These are phyloP conservation scores for Stagonosporopsis vannaccii DNA, from an alignment of 2,329 filamentous ascomycete species.

Conservation along the genomic window DNA sequence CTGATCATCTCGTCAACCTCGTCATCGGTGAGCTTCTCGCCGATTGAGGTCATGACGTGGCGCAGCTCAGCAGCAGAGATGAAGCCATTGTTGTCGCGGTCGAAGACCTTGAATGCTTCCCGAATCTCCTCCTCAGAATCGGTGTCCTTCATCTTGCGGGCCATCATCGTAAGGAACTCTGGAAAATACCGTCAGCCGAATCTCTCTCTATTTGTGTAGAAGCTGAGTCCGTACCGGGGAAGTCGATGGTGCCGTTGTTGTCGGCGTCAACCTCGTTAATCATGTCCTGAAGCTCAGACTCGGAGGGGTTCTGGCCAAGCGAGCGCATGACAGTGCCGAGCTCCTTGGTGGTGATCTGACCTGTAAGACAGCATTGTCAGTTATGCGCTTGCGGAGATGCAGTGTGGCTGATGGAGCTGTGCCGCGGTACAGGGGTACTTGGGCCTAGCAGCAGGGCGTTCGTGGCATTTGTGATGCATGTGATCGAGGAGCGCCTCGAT, in stretches of 20 bases:
- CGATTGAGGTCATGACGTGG: slow-evolving; percentile 69
- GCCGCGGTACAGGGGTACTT: not conserved
- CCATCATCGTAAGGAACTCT: slow-evolving; percentile 74
- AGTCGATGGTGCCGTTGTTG: slow-evolving; percentile 71
- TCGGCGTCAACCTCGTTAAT: slow-evolving; percentile 72
- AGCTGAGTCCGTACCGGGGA: slow-evolving; percentile 58
- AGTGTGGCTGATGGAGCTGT: slow-evolving; percentile 14
- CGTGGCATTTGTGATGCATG: slow-evolving; percentile 12
- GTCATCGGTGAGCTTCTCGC: slow-evolving; percentile 68
- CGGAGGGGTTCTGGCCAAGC: slow-evolving; percentile 68
- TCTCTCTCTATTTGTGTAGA: not conserved
- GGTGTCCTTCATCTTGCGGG: slow-evolving; percentile 66
- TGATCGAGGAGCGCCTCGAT: slow-evolving; percentile 1
- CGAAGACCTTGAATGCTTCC: slow-evolving; percentile 71
- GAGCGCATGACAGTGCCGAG: slow-evolving; percentile 70
- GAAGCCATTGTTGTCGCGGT: slow-evolving; percentile 70
- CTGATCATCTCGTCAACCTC: slow-evolving; percentile 72
- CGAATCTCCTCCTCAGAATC: slow-evolving; percentile 71
- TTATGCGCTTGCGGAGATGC: slow-evolving; percentile 14
- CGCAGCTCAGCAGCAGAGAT: slow-evolving; percentile 69
- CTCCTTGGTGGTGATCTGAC: slow-evolving; percentile 70
- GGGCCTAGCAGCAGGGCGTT: slow-evolving; percentile 5
- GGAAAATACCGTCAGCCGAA: slow-evolving; percentile 15
- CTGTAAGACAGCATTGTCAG: slow-evolving; percentile 49
- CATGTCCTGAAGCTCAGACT: slow-evolving; percentile 70